Percentiles rank a stretch among this genome's conserved stretches.
These are phyloP conservation scores for Solanum clarkiae DNA, from an alignment of 257 asterid species.

Conservation along the genomic window DNA sequence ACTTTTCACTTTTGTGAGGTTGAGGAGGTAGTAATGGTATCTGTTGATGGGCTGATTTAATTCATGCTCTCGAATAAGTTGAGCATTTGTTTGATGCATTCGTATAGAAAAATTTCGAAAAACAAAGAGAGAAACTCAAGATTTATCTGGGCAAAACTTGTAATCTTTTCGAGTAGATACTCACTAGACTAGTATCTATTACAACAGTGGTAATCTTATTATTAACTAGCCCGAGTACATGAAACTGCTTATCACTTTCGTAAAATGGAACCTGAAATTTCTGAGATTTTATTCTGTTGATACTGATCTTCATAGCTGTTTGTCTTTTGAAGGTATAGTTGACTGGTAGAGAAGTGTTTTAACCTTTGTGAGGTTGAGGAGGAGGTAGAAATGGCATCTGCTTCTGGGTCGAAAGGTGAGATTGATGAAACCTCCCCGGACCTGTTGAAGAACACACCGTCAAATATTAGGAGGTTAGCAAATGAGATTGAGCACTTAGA, in stretches of 20 bases:
- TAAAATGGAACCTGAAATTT: no score
- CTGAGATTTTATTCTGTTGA: not conserved
- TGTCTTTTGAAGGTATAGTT: not conserved
- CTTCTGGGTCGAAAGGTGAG: constrained; percentile 16
- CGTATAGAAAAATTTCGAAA: not conserved
- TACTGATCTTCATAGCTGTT: not conserved
- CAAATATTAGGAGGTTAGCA: constrained; percentile 74
- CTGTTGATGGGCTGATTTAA: not conserved
- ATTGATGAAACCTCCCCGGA: constrained; percentile 55
- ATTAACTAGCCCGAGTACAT: no score
- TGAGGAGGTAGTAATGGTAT: not conserved
- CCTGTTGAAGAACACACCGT: constrained; percentile 78
- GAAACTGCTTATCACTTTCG: no score
- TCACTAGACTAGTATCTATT: no score
- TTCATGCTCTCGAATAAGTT: not conserved
- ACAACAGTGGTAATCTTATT: no score
- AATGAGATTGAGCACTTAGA: constrained; percentile 76
- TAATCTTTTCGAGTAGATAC: not conserved
- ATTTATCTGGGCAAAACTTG: not conserved
- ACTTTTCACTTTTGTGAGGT: not conserved
- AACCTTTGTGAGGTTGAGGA: not conserved
- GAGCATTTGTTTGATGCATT: not conserved
- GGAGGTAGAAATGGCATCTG: constrained; percentile 2
- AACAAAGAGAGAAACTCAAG: not conserved
- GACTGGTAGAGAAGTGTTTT: not conserved